phyloP scores from a whole-genome alignment of 139 green algal species.

The Coccomyxa sp. region DNA sequence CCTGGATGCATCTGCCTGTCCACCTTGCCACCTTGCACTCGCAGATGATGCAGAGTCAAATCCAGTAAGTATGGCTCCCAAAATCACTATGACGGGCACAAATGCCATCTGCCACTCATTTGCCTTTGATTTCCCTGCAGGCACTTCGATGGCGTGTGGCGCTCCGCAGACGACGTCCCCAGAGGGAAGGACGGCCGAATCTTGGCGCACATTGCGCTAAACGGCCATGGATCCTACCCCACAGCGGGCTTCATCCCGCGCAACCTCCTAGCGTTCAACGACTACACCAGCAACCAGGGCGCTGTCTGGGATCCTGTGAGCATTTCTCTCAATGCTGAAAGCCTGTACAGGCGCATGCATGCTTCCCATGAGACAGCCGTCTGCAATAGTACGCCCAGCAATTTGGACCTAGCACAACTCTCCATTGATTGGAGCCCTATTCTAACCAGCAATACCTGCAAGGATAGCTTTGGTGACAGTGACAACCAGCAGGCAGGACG shows the following conservation, averaged over 20 bases:
- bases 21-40: background rate
- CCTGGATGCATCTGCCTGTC: background rate
- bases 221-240: slow-evolving; percentile 26
- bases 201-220: slow-evolving; percentile 13
- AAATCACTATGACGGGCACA: background rate
- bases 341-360: background rate
- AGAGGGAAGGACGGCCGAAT: slow-evolving; percentile 8
- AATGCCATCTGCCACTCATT: background rate
- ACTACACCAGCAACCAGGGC: slow-evolving; percentile 16
- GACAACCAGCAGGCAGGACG: background rate
- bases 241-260: slow-evolving; percentile 10
- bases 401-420: too few relatives aligned
- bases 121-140: slow-evolving; percentile 6
- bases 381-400: background rate
- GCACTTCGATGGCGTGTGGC: slow-evolving; percentile 25
- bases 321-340: background rate
- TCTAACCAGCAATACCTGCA: background rate
- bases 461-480: background rate
- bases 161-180: slow-evolving; percentile 13
- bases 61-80: background rate
- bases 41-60: background rate
- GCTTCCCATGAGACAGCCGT: background rate
- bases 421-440: too few relatives aligned
- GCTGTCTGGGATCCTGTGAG: background rate
- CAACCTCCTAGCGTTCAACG: slow-evolving; percentile 17